Conservation (phyloP, 2,329 filamentous ascomycete genomes). For the Pseudogymnoascus sp. region DNA sequence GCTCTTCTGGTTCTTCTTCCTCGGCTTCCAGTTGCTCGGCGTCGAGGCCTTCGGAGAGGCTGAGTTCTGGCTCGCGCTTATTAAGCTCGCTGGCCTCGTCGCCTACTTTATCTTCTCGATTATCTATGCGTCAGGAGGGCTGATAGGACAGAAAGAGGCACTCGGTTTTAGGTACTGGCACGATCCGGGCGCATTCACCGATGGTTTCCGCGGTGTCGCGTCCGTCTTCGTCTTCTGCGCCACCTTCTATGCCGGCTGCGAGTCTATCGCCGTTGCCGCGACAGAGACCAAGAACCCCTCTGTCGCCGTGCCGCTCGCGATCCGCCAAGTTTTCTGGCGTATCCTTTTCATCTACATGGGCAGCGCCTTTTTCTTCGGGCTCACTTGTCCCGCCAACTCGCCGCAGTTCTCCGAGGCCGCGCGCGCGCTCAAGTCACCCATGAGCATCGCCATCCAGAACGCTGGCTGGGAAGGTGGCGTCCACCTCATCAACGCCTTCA, state of each 20-base stretch:
- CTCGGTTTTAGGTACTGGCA: constrained; percentile 68
- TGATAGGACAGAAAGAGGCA: constrained; percentile 46
- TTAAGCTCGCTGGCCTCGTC: constrained; percentile 63
- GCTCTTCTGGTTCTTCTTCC: constrained; percentile 67
- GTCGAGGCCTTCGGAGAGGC: constrained; percentile 70
- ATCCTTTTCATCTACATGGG: constrained; percentile 56
- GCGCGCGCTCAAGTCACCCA: constrained; percentile 61
- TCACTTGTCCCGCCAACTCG: constrained; percentile 65
- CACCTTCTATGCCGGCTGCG: constrained; percentile 63
- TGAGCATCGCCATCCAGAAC: constrained; percentile 66
- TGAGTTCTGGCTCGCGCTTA: constrained; percentile 66
- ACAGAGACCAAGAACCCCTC: constrained; percentile 44
- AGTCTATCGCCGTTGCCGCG: constrained; percentile 49
- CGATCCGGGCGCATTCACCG: constrained; percentile 59
- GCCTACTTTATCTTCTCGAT: constrained; percentile 70
- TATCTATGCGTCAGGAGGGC: constrained; percentile 61
- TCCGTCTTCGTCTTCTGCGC: constrained; percentile 63
- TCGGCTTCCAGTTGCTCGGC: constrained; percentile 61
- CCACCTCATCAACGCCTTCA: constrained; percentile 71
- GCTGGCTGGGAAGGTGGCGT: constrained; percentile 67
- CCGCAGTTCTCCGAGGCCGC: constrained; percentile 52
- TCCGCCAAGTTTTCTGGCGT: constrained; percentile 35
- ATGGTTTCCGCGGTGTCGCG: constrained; percentile 60
- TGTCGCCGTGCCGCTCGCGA: constrained; percentile 38
- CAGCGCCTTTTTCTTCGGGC: constrained; percentile 64